Conservation (phyloP, 225 moss, liverwort and hornwort genomes). For the Antitrichia curtipendula region DNA sequence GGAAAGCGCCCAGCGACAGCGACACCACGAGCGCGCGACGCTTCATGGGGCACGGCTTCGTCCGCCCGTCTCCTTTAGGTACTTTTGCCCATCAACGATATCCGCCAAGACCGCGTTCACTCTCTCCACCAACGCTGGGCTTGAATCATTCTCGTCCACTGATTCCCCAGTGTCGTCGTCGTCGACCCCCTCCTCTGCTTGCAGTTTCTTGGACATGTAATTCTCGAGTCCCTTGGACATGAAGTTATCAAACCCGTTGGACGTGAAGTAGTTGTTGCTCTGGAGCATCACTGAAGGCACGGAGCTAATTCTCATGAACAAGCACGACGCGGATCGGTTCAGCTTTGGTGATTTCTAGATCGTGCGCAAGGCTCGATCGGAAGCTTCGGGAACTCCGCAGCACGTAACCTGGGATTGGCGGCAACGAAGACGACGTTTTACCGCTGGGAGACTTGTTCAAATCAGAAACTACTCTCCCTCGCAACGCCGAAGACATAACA, state of each 20-base stretch:
- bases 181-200: neutral
- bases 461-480: neutral
- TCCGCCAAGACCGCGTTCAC: slow-evolving; percentile 26
- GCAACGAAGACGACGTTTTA: neutral
- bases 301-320: neutral
- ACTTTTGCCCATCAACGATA: slow-evolving; percentile 18
- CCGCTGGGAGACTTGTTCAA: neutral
- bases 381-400: neutral
- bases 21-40: slow-evolving; percentile 26
- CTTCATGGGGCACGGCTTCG: slow-evolving; percentile 21
- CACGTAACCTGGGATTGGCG: neutral
- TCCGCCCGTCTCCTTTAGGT: slow-evolving; percentile 9
- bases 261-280: neutral
- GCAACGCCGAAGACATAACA: neutral
- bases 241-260: neutral
- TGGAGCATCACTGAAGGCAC: neutral
- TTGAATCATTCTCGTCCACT: neutral
- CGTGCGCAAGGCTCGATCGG: neutral
- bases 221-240: neutral
- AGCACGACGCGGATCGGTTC: neutral
- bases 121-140: neutral
- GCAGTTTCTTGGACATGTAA: neutral
- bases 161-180: neutral
- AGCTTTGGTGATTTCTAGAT: neutral
- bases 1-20: neutral